phyloP scores from a whole-genome alignment of 2,329 filamentous ascomycete species.

The Pseudohalonectria lignicola region DNA sequence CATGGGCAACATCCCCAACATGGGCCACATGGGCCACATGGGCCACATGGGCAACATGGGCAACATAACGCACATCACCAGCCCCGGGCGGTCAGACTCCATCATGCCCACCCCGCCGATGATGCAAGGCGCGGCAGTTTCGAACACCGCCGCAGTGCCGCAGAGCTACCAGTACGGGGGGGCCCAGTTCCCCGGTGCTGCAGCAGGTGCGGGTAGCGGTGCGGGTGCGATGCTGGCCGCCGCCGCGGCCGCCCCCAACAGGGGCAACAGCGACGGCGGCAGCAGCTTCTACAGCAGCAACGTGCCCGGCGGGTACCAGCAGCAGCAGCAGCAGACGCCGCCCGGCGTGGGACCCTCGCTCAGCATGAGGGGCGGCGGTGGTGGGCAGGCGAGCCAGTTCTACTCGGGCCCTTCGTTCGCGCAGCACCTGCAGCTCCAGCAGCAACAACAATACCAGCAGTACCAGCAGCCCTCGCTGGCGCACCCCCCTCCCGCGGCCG shows the following conservation, averaged over 20 bases:
- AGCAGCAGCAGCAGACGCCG: conserved; percentile 12
- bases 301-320: conserved; percentile 6
- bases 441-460: no score
- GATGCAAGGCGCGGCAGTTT: no score
- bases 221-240: conserved; percentile 4
- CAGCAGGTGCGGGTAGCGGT: conserved; percentile 4
- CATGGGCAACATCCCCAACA: no score
- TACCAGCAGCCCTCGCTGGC: not conserved
- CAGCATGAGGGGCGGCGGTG: not conserved
- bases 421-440: no score
- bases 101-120: conserved; percentile 5
- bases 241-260: not conserved
- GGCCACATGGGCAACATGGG: no score
- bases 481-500: conserved; percentile 13
- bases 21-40: no score
- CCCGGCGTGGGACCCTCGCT: conserved; percentile 4
- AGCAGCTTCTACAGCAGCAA: conserved; percentile 5
- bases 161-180: conserved; percentile 10
- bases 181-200: conserved; percentile 10
- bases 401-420: no score
- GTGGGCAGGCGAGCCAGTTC: no score
- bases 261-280: not conserved
- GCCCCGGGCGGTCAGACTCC: conserved; percentile 1
- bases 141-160: no score
- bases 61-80: not conserved